Evolutionary conservation across 2,329 filamentous ascomycete genomes (phyloP), one percentile per base, ranked within the genome.

Genomic region (Aspergillus bombycis): DNA sequence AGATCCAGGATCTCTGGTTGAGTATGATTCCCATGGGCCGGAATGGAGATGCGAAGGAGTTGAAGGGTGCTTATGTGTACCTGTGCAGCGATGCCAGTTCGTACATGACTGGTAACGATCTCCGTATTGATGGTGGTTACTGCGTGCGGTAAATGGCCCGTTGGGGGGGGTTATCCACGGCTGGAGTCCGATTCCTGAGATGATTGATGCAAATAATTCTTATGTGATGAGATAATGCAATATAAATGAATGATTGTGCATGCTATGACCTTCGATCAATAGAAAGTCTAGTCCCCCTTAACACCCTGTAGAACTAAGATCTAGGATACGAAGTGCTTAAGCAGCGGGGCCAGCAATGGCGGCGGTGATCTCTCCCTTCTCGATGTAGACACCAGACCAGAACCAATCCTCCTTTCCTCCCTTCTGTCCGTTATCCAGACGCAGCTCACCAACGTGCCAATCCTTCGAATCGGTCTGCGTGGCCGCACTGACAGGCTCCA

Each of bases 311-410:
- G 14, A 36, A 3, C 5, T 7, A 36, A 7, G 5, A 36, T 16
- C 14, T 36, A 16, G 6, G 16, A 7, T 16, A 7, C 7, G 14
- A 16, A 8, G 5, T 36, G 5, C 6, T 16, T 36, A 36, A 16
- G 43, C 58, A 12, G 26, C 21, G 8, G 60, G 60, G 1, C 60
- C 60, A 41, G 53, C 43, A 67, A 83, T 74, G 2, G 64, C 65
- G 14, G 76, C 79, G 4, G 77, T 83, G 38, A 83, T 62, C 1
- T 78, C 72, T 4, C 86, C 88, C 54, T 79, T 83, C 82, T 92
- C 90, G 56, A 92, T 83, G 70, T 91, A 92, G 4, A 91, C 87
- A 10, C 90, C 89, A 4, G 86, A 89, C 78, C 91, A 92, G 75
- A 86, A 91, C 81, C 89, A 88, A 72, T 92, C 89, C 80, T 91